These are phyloP conservation scores for Nemania sp. DNA, from an alignment of 2,329 filamentous ascomycete species.

Conservation along the genomic window DNA sequence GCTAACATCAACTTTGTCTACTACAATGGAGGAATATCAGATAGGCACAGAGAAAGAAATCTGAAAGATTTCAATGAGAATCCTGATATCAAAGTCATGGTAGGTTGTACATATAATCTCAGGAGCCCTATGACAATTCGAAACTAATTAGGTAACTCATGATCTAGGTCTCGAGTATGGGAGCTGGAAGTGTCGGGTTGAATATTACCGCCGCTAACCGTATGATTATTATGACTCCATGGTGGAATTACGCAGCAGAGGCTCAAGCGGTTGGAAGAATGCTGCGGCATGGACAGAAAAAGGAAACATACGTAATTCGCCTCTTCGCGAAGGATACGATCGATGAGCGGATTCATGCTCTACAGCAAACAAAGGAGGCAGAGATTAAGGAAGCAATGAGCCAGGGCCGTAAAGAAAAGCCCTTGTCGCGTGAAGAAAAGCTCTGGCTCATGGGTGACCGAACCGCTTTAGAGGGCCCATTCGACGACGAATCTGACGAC, in stretches of 20 bases:
- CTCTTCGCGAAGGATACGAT: conserved; percentile 56
- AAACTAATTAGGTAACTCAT: conserved; percentile 15
- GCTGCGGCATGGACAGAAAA: conserved; percentile 72
- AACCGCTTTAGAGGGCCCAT: background rate
- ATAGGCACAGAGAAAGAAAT: conserved; percentile 33
- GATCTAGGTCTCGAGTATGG: conserved; percentile 53
- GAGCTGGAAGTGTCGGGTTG: conserved; percentile 54
- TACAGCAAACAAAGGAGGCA: conserved; percentile 16
- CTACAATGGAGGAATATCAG: conserved; percentile 48
- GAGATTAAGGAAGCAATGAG: conserved; percentile 23
- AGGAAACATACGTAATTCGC: conserved; percentile 68
- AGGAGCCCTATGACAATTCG: background rate
- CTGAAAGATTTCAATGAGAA: conserved; percentile 44
- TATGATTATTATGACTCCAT: conserved; percentile 66
- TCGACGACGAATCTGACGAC: background rate
- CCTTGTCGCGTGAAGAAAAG: conserved; percentile 13
- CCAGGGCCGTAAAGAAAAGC: conserved; percentile 24
- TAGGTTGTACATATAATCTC: conserved; percentile 43
- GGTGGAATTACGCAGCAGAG: conserved; percentile 73
- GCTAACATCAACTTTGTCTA: conserved; percentile 54
- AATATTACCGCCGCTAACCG: conserved; percentile 61
- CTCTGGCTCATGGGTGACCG: conserved; percentile 21
- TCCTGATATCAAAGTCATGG: conserved; percentile 49
- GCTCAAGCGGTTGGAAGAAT: conserved; percentile 72
- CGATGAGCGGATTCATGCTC: conserved; percentile 21